phyloP scores from a whole-genome alignment of 2,329 filamentous ascomycete species.

The Dothidotthia symphoricarpi region DNA sequence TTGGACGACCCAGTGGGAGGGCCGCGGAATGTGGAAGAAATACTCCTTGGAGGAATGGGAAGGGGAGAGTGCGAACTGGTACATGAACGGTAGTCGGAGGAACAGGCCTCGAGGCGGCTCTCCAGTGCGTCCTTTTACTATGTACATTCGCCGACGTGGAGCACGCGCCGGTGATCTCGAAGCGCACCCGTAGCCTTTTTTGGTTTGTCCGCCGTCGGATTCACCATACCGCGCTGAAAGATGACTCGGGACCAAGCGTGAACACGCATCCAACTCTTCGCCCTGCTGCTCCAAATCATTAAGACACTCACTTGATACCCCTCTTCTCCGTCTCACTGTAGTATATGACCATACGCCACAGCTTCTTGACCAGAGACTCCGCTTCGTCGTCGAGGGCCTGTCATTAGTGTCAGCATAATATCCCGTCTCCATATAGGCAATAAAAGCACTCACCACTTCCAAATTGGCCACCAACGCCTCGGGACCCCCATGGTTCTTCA shows the following conservation, averaged over 20 bases:
- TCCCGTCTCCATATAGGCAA: background rate
- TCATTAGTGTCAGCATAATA: constrained; percentile 36
- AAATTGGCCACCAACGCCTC: constrained; percentile 79
- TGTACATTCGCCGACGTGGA: too few relatives aligned
- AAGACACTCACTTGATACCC: constrained; percentile 55
- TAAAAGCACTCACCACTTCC: constrained; percentile 65
- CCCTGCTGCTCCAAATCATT: background rate
- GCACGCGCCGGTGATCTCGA: too few relatives aligned
- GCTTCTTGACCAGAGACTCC: constrained; percentile 88
- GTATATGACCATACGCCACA: constrained; percentile 99
- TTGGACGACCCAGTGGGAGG: constrained; percentile 5
- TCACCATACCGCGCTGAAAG: too few relatives aligned
- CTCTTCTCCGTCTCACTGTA: constrained; percentile 93
- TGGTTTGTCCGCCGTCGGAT: too few relatives aligned
- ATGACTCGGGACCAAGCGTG: too few relatives aligned
- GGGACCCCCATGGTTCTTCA: constrained; percentile 73
- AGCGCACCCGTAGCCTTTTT: too few relatives aligned
- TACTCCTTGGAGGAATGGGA: too few relatives aligned
- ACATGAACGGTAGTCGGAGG: too few relatives aligned
- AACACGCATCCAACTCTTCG: background rate
- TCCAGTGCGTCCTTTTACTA: too few relatives aligned
- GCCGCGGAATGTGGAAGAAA: background rate
- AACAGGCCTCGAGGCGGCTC: too few relatives aligned
- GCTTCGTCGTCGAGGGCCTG: constrained; percentile 92
- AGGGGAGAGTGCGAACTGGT: too few relatives aligned